Evolutionary conservation across 441 rosid genomes (phyloP).

Genomic region (Breynia disticha): DNA sequence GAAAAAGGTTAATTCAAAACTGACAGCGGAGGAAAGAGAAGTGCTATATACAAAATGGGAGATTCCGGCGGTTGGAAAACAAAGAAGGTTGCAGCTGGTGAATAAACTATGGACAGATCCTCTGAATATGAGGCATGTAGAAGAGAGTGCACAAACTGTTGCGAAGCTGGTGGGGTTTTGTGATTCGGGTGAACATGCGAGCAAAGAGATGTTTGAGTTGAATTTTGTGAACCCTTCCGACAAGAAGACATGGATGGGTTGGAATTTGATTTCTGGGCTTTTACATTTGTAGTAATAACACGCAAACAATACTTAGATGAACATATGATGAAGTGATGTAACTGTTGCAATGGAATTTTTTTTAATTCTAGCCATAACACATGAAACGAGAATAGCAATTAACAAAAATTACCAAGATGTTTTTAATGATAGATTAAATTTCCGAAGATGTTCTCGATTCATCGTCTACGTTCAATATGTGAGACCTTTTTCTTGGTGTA

Average conservation of each 20-base stretch:
- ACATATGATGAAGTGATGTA: too few species aligned
- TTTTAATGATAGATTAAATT: too few species aligned
- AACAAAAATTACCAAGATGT: too few species aligned
- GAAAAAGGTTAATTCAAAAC: conserved; percentile 62
- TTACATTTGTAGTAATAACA: conserved; percentile 36
- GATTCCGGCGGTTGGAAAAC: conserved; percentile 69
- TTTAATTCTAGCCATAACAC: too few species aligned
- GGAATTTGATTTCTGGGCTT: conserved; percentile 77
- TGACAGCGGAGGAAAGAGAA: conserved; percentile 69
- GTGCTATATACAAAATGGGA: conserved; percentile 72
- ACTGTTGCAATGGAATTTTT: too few species aligned
- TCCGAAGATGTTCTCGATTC: too few species aligned
- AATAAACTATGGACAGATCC: conserved; percentile 89
- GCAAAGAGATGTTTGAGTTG: conserved; percentile 87
- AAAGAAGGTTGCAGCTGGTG: conserved; percentile 69
- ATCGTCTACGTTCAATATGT: neutral
- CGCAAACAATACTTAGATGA: too few species aligned
- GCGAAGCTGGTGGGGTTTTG: conserved; percentile 85
- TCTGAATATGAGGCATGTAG: conserved; percentile 49
- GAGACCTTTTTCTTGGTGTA: neutral
- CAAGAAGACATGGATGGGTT: conserved; percentile 84
- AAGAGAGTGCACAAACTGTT: conserved; percentile 69
- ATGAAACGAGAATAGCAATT: too few species aligned
- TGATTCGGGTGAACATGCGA: conserved; percentile 60
- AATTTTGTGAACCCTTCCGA: conserved; percentile 58